Percentiles rank a stretch among this genome's conserved stretches.
phyloP scores from a whole-genome alignment of 2,329 filamentous ascomycete genomes.

The Acrocalymma vagum region DNA sequence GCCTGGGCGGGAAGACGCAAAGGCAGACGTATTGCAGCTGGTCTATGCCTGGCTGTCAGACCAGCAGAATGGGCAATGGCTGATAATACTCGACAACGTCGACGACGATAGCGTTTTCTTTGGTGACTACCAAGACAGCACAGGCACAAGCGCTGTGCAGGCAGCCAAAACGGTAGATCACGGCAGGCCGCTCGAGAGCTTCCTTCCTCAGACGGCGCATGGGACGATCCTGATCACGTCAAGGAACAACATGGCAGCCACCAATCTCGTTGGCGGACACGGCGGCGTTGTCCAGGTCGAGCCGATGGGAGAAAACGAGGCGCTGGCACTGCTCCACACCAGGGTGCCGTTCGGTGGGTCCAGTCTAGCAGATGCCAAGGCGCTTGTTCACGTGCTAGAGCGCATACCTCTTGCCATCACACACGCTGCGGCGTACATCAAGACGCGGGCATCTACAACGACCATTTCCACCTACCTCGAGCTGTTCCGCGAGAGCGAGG shows the following conservation, averaged over 20 bases:
- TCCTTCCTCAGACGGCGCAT: conserved; percentile 17
- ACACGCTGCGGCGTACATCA: conserved; percentile 11
- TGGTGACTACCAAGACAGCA: no score
- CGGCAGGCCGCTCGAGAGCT: conserved; percentile 8
- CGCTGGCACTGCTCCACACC: conserved; percentile 27
- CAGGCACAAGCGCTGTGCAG: background rate
- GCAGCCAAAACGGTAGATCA: background rate
- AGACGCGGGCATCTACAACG: conserved; percentile 6
- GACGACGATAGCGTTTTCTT: conserved; percentile 20
- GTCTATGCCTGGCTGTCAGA: conserved; percentile 21
- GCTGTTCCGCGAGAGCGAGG: conserved; percentile 37
- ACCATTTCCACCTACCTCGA: conserved; percentile 10
- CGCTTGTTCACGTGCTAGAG: conserved; percentile 31
- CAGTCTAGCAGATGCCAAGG: conserved; percentile 8
- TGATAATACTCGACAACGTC: conserved; percentile 26
- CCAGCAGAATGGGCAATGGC: conserved; percentile 17
- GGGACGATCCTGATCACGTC: conserved; percentile 22
- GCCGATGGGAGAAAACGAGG: conserved; percentile 29
- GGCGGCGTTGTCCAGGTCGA: conserved; percentile 21
- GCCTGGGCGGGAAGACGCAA: conserved; percentile 16
- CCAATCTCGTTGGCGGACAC: conserved; percentile 19
- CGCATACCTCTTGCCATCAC: conserved; percentile 22
- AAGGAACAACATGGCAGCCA: conserved; percentile 22
- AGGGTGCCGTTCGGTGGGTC: conserved; percentile 19
- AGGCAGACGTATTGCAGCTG: conserved; percentile 16